phyloP scores from a whole-genome alignment of 2,329 filamentous ascomycete genomes.

The Pseudohalonectria lignicola region DNA sequence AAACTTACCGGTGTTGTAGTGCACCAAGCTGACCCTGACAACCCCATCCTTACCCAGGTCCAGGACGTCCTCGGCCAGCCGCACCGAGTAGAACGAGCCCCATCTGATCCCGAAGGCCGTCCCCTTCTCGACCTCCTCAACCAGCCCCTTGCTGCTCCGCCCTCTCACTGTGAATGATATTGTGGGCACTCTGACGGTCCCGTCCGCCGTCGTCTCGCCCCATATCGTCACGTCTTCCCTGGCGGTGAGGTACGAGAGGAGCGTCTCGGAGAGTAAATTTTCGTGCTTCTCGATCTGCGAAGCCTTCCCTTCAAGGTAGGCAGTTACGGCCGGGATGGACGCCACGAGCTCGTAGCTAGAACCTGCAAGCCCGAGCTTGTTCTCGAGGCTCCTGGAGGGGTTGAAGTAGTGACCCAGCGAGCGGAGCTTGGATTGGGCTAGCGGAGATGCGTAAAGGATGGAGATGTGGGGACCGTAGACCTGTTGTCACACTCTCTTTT shows the following conservation, averaged over 20 bases:
- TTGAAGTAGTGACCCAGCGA: conserved; percentile 61
- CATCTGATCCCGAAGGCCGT: conserved; percentile 47
- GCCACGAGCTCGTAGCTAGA: conserved; percentile 61
- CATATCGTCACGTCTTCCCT: conserved; percentile 40
- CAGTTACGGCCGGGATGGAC: conserved; percentile 46
- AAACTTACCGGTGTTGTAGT: conserved; percentile 52
- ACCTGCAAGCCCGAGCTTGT: conserved; percentile 58
- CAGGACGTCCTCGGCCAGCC: conserved; percentile 44
- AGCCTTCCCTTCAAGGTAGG: conserved; percentile 42
- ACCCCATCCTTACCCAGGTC: conserved; percentile 46
- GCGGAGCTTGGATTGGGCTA: conserved; percentile 42
- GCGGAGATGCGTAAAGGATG: conserved; percentile 53
- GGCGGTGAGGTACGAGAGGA: conserved; percentile 44
- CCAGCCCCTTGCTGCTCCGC: conserved; percentile 33
- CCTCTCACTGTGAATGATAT: conserved; percentile 51
- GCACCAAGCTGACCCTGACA: conserved; percentile 53
- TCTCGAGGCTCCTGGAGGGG: conserved; percentile 41
- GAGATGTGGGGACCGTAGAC: conserved; percentile 69
- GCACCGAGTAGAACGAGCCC: conserved; percentile 52
- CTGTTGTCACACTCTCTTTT: too few relatives aligned
- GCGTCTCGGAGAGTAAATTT: conserved; percentile 38
- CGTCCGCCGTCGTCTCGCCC: conserved; percentile 38
- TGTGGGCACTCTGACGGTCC: conserved; percentile 43
- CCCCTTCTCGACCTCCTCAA: conserved; percentile 44
- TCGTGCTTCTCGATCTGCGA: conserved; percentile 44